Percentiles rank a stretch among this genome's conserved stretches.
Evolutionary conservation across 2,329 filamentous ascomycete genomes (phyloP).

Genomic region (Fusarium dlaminii): DNA sequence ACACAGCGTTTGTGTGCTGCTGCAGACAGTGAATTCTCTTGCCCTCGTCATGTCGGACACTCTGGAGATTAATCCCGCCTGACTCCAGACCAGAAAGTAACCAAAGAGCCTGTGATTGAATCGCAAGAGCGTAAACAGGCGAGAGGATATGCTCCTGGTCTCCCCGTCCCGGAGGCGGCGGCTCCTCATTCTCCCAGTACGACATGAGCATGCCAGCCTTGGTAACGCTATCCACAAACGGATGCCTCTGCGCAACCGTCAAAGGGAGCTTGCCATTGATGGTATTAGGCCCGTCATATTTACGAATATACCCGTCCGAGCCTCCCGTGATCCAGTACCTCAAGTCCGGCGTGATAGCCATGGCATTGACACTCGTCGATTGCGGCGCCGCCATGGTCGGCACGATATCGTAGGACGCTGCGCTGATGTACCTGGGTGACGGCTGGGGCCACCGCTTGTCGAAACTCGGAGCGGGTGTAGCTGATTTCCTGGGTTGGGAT

Average conservation of each 20-base stretch:
- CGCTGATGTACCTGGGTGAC: conserved; percentile 81
- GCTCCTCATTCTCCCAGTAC: conserved; percentile 98
- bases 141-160: conserved; percentile 74
- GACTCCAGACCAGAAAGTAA: conserved; percentile 89
- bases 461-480: conserved; percentile 41
- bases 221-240: conserved; percentile 96
- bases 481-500: conserved; percentile 40
- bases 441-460: conserved; percentile 64
- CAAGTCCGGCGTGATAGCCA: conserved; percentile 92
- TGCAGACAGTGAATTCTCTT: conserved; percentile 85
- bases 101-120: conserved; percentile 91
- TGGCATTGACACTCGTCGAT: conserved; percentile 92
- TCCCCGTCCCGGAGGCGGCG: conserved; percentile 53
- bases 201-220: conserved; percentile 95
- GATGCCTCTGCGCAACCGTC: conserved; percentile 94
- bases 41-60: conserved; percentile 92
- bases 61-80: conserved; percentile 91
- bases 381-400: conserved; percentile 97
- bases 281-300: conserved; percentile 94
- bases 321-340: conserved; percentile 95
- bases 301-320: conserved; percentile 93
- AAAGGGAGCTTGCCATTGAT: conserved; percentile 94
- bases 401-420: conserved; percentile 89
- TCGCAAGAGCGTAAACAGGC: conserved; percentile 92
- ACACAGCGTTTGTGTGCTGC: conserved; percentile 90